These are phyloP conservation scores for Persicaria tinctoria DNA, from an alignment of 148 eudicot species.

Conservation along the genomic window DNA sequence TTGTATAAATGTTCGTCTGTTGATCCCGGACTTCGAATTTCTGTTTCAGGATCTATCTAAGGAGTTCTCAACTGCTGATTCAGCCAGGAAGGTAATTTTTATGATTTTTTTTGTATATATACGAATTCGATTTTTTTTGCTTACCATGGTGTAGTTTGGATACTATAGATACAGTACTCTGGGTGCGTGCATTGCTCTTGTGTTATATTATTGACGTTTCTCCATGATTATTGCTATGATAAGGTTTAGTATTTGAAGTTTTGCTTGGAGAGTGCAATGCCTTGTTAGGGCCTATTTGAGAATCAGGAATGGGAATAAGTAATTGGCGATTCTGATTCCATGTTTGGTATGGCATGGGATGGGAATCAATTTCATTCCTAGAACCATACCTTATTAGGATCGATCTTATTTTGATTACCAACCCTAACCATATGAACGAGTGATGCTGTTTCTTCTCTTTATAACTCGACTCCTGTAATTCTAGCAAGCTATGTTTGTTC, in stretches of 20 bases:
- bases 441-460: too few relatives aligned
- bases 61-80: slow-evolving; percentile 55
- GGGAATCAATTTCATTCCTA: too few relatives aligned
- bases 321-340: too few relatives aligned
- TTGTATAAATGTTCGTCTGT: neutral
- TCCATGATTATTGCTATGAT: neutral
- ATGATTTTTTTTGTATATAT: neutral
- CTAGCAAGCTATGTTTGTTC: neutral
- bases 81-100: slow-evolving; percentile 64
- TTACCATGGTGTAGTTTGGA: neutral
- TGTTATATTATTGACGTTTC: neutral
- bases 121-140: neutral
- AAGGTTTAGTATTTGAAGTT: neutral
- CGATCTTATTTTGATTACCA: too few relatives aligned
- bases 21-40: neutral
- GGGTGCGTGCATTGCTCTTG: neutral
- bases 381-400: too few relatives aligned
- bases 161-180: too few relatives aligned
- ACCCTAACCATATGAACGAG: too few relatives aligned
- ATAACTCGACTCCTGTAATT: too few relatives aligned
- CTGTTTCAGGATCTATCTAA: slow-evolving; percentile 66
- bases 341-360: too few relatives aligned
- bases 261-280: neutral
- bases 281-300: neutral
- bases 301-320: too few relatives aligned